phyloP scores from a whole-genome alignment of 2,329 filamentous ascomycete genomes.

The Clonostachys sp. region DNA sequence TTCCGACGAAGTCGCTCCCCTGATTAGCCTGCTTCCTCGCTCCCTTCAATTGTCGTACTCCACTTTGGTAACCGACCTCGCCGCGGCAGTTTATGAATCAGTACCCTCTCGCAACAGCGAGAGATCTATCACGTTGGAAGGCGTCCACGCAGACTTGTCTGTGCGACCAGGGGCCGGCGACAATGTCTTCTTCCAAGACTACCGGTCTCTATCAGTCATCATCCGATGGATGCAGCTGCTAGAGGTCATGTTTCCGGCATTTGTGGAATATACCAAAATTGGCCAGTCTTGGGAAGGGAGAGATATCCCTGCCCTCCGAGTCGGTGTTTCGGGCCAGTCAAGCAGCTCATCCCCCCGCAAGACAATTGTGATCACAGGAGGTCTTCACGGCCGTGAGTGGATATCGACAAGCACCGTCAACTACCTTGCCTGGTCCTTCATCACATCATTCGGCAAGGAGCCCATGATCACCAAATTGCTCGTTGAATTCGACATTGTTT shows the following conservation, averaged over 20 bases:
- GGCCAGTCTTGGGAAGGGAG: conserved; percentile 87
- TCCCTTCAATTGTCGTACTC: conserved; percentile 69
- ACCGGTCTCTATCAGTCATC: conserved; percentile 80
- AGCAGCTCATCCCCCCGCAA: conserved; percentile 51
- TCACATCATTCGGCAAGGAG: conserved; percentile 75
- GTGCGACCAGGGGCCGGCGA: conserved; percentile 32
- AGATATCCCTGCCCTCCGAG: conserved; percentile 75
- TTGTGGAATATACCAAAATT: conserved; percentile 69
- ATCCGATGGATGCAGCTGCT: conserved; percentile 89
- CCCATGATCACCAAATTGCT: conserved; percentile 71
- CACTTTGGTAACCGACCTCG: conserved; percentile 75
- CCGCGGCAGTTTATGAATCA: conserved; percentile 65
- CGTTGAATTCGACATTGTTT: conserved; percentile 79
- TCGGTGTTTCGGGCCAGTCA: conserved; percentile 54
- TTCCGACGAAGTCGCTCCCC: conserved; percentile 69
- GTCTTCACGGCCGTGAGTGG: conserved; percentile 94
- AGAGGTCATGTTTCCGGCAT: conserved; percentile 82
- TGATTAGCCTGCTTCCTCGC: conserved; percentile 72
- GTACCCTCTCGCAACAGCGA: conserved; percentile 13
- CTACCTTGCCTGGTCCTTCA: conserved; percentile 84
- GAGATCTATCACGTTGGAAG: background rate
- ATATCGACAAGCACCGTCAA: conserved; percentile 89
- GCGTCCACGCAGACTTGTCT: conserved; percentile 2
- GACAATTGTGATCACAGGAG: conserved; percentile 78
- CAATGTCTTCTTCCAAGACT: conserved; percentile 87